Evolutionary conservation across 495 filamentous ascomycete species (phyloP).

Genomic region (Annulohypoxylon bovei): DNA sequence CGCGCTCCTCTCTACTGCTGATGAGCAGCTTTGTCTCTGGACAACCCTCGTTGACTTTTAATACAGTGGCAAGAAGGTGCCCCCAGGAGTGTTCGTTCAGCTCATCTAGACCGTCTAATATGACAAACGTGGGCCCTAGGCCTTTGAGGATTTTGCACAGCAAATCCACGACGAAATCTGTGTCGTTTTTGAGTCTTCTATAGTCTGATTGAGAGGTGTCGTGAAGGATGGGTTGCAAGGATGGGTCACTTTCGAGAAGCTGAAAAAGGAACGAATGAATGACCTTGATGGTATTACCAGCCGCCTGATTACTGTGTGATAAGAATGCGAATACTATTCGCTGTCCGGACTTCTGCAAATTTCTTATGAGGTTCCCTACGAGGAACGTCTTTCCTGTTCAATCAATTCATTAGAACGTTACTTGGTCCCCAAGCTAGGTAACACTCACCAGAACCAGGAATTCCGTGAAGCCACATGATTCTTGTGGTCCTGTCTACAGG

Average conservation of each 20-base stretch:
- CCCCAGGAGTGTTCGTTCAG: slow-evolving; percentile 12
- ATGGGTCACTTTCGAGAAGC: slow-evolving; percentile 7
- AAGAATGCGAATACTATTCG: slow-evolving; percentile 20
- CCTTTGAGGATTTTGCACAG: slow-evolving; percentile 17
- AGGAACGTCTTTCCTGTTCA: slow-evolving; percentile 26
- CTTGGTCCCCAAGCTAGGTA: background rate
- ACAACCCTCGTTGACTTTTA: slow-evolving; percentile 16
- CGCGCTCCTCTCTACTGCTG: slow-evolving; percentile 26
- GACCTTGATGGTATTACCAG: slow-evolving; percentile 15
- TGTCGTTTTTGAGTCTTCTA: slow-evolving; percentile 26
- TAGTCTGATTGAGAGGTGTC: slow-evolving; percentile 1
- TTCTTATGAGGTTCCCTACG: slow-evolving; percentile 12
- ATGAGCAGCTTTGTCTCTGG: slow-evolving; percentile 29
- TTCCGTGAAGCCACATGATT: slow-evolving; percentile 27
- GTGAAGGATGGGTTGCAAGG: slow-evolving; percentile 3
- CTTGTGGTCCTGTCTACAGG: slow-evolving; percentile 6
- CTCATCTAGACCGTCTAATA: slow-evolving; percentile 26
- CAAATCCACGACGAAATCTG: slow-evolving; percentile 5
- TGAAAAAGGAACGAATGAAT: slow-evolving; percentile 32
- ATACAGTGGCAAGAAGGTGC: slow-evolving; percentile 14
- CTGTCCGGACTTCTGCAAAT: slow-evolving; percentile 4
- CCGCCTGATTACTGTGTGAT: slow-evolving; percentile 17
- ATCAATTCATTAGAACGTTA: background rate
- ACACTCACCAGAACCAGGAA: slow-evolving; percentile 30
- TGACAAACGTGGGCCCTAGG: slow-evolving; percentile 13